Percentiles rank a stretch among this genome's conserved stretches.
phyloP scores from a whole-genome alignment of 345 rosid species.

The Geranium rotundifolium region DNA sequence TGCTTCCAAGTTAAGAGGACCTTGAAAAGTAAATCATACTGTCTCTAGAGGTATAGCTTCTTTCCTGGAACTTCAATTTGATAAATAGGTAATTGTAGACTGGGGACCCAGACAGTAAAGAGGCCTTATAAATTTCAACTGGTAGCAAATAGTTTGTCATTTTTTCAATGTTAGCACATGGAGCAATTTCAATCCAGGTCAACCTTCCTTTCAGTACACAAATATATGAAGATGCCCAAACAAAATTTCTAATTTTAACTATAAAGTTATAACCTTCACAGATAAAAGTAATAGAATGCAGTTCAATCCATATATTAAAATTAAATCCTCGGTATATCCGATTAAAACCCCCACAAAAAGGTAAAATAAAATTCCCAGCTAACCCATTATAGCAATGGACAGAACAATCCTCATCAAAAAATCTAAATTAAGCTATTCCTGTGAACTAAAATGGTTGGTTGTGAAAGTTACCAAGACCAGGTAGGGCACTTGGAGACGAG shows the following conservation, averaged over 20 bases:
- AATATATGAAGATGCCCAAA: neutral
- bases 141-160: too few relatives aligned
- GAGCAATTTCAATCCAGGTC: neutral
- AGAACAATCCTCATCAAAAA: neutral
- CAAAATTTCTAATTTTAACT: neutral
- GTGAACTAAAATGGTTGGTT: neutral
- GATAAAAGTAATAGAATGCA: neutral
- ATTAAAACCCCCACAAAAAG: neutral
- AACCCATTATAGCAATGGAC: neutral
- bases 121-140: too few relatives aligned
- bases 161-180: too few relatives aligned
- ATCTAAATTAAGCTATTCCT: too few relatives aligned
- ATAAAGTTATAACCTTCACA: too few relatives aligned
- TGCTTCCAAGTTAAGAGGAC: too few relatives aligned
- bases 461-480: constrained; percentile 77
- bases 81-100: too few relatives aligned
- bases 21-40: too few relatives aligned
- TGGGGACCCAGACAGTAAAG: too few relatives aligned
- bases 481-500: constrained; percentile 98
- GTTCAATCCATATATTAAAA: neutral
- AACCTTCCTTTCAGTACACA: neutral
- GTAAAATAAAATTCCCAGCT: neutral
- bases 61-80: too few relatives aligned
- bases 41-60: too few relatives aligned
- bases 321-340: neutral